Evolutionary conservation across 805 yeast species (phyloP).

Genomic region (Yamadazyma kitorensis): DNA sequence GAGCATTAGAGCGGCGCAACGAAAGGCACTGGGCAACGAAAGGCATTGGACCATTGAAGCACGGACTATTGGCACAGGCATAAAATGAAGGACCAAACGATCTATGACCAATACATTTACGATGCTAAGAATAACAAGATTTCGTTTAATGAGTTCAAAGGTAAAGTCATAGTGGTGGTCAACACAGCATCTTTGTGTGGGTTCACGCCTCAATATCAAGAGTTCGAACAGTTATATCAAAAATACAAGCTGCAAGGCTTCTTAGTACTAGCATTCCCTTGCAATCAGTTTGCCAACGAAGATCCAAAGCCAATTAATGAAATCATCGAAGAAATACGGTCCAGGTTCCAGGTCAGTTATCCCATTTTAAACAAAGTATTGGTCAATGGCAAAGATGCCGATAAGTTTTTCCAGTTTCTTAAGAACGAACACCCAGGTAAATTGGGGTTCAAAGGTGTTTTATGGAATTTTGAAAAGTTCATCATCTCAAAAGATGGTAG

Average conservation of each 20-base stretch:
- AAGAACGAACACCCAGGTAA: conserved; percentile 25
- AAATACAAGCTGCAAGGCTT: conserved; percentile 64
- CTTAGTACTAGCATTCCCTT: conserved; percentile 79
- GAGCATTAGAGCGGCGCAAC: no score
- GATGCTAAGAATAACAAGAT: conserved; percentile 59
- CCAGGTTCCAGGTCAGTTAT: conserved; percentile 30
- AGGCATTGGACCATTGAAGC: not conserved
- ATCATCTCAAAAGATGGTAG: conserved; percentile 55
- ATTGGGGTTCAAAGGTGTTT: conserved; percentile 45
- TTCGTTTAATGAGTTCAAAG: conserved; percentile 61
- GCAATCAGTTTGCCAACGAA: conserved; percentile 84
- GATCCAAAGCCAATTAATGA: conserved; percentile 60
- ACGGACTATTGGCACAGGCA: not conserved
- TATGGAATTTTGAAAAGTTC: conserved; percentile 83
- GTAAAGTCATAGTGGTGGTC: conserved; percentile 79
- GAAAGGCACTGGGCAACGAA: no score
- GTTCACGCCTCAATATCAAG: conserved; percentile 73
- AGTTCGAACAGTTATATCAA: conserved; percentile 64
- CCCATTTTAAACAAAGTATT: conserved; percentile 35
- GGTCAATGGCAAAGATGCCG: conserved; percentile 35
- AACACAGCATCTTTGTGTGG: conserved; percentile 86
- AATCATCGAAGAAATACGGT: conserved; percentile 19
- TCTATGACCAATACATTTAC: conserved; percentile 66
- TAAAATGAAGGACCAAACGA: conserved; percentile 2
- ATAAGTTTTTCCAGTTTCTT: conserved; percentile 27